These are phyloP conservation scores for Xylaria sp. DNA, from an alignment of 2,329 filamentous ascomycete species.

Conservation along the genomic window DNA sequence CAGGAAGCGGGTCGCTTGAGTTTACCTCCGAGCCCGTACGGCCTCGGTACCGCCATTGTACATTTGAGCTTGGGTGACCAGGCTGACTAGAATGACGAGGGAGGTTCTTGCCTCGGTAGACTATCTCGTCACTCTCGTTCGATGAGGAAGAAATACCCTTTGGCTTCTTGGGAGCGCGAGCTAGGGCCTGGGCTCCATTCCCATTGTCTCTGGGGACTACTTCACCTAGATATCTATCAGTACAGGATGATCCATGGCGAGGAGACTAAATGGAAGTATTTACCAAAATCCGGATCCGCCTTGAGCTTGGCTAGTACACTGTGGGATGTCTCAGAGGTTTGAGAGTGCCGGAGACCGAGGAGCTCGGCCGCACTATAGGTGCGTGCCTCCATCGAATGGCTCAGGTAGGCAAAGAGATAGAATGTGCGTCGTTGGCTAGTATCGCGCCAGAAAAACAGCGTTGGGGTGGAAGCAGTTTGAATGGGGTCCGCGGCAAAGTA, in stretches of 20 bases:
- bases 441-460: conserved; percentile 48
- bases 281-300: conserved; percentile 50
- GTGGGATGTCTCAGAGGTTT: conserved; percentile 6
- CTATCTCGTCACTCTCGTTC: conserved; percentile 44
- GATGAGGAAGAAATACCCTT: conserved; percentile 45
- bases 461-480: conserved; percentile 40
- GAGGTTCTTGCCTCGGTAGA: conserved; percentile 46
- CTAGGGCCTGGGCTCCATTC: conserved; percentile 28
- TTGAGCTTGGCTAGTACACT: conserved; percentile 30
- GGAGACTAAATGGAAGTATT: conserved; percentile 24
- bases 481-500: conserved; percentile 26
- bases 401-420: conserved; percentile 49
- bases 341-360: conserved; percentile 45
- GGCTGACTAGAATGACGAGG: conserved; percentile 26
- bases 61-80: conserved; percentile 24
- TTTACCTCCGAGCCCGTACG: conserved; percentile 51
- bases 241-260: not conserved
- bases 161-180: conserved; percentile 36
- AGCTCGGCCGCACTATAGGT: conserved; percentile 54
- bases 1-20: conserved; percentile 55
- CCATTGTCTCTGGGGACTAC: conserved; percentile 40
- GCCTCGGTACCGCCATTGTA: conserved; percentile 52
- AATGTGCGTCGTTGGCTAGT: conserved; percentile 45
- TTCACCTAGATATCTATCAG: conserved; percentile 18
- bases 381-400: conserved; percentile 49